Evolutionary conservation across 805 yeast species (phyloP).

Genomic region (Barnettozyma wickerhamii): DNA sequence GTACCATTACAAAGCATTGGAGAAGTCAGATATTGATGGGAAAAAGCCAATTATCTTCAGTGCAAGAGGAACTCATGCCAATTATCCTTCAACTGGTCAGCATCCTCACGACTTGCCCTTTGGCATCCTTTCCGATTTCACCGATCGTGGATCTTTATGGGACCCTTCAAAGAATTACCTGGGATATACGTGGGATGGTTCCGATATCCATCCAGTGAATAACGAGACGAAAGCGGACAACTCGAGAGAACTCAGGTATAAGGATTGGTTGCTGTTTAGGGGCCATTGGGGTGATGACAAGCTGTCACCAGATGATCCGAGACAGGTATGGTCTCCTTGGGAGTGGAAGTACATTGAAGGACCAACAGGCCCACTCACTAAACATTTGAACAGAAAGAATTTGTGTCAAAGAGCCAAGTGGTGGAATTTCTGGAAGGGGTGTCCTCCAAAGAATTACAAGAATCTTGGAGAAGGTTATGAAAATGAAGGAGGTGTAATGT

Average conservation of each 20-base stretch:
- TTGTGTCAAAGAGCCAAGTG: conserved; percentile 85
- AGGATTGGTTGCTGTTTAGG: conserved; percentile 66
- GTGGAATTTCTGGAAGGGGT: conserved; percentile 88
- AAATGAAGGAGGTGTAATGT: conserved; percentile 72
- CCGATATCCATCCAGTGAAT: conserved; percentile 36
- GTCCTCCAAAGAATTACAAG: conserved; percentile 70
- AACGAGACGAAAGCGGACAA: conserved; percentile 23
- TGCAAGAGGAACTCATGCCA: conserved; percentile 96
- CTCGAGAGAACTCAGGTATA: conserved; percentile 22
- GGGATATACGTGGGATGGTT: conserved; percentile 77
- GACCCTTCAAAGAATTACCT: conserved; percentile 80
- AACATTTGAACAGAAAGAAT: conserved; percentile 61
- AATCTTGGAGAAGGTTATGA: conserved; percentile 88
- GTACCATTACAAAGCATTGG: conserved; percentile 70
- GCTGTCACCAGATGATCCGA: conserved; percentile 58
- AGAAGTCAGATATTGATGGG: conserved; percentile 31
- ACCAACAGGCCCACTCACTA: conserved; percentile 84
- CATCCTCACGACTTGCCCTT: conserved; percentile 95
- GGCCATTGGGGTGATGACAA: conserved; percentile 94
- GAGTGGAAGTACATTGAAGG: conserved; percentile 92
- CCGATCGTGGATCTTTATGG: conserved; percentile 96
- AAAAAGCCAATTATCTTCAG: conserved; percentile 74
- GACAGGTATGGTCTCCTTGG: conserved; percentile 84
- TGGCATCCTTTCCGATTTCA: conserved; percentile 84
- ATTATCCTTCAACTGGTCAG: conserved; percentile 93